Evolutionary conservation across 1,284 basidiomycete genomes (phyloP), one percentile per base, ranked within the genome.

Genomic region (Puccinia polysora): DNA sequence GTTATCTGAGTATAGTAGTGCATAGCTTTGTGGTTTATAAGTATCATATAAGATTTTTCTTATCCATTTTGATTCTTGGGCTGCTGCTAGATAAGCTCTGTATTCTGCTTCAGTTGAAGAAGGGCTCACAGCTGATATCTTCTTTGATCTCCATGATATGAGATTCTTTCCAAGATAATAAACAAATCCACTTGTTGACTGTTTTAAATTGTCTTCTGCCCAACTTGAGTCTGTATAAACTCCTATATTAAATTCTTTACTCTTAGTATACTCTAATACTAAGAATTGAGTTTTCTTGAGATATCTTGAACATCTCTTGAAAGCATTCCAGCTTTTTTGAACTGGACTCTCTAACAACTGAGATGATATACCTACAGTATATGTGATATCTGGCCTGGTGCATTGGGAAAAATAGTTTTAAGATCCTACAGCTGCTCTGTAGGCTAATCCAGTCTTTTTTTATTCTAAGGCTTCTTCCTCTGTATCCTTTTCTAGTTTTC

Each of bases 101-200:
- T 34, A 62, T 36, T 62, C 59, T 40, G 59, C 59, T 45, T 62
- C 59, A 20, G 34, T 62, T 20, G 59, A 62, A 7, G 59, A 62
- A 2, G 15, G 20, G 28, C 59, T 62, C 10, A 62, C 40, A 38
- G 36, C 59, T 45, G 32, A 30, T 18, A 62, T 30, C 18, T 45
- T 40, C 38, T 62, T 62, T 18, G 40, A n/a, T n/a, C 28, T 40
- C 59, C 40, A 62, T 20, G n/a, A 20, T n/a, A 62, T 45, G 15
- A 36, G 18, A 18, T 43, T 43, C 40, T 43, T 43, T 43, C 40
- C 40, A 43, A 43, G 40, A 18, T 43, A 18, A 43, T 43, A 43
- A 43, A 43, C 40, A 43, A 43, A 43, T 43, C 40, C 40, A 43
- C 40, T 43, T 43, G 40, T 43, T 8, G 40, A 43, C 18, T 43